Evolutionary conservation across 1,139 yeast species (phyloP).

Genomic region (Suhomyces yuchorum): DNA sequence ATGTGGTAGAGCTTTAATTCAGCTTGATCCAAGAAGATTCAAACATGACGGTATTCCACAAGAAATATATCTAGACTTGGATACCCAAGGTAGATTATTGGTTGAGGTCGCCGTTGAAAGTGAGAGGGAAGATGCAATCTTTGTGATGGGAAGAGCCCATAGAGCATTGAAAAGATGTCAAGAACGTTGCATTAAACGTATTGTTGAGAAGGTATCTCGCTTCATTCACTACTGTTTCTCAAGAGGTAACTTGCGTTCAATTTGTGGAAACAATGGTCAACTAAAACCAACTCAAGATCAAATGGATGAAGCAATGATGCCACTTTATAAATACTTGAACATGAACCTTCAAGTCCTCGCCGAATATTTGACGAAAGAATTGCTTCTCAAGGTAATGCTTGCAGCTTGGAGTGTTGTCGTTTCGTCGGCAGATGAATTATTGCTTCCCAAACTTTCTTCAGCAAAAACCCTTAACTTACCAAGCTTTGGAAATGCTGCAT

Average conservation of each 20-base stretch:
- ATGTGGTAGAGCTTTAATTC: slow-evolving; percentile 67
- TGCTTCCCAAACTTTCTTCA: slow-evolving; percentile 70
- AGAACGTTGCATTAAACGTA: slow-evolving; percentile 62
- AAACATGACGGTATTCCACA: slow-evolving; percentile 70
- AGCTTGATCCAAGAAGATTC: slow-evolving; percentile 65
- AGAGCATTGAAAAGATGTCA: slow-evolving; percentile 63
- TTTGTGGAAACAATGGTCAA: slow-evolving; percentile 54
- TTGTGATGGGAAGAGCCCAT: slow-evolving; percentile 76
- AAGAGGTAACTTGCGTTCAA: slow-evolving; percentile 48
- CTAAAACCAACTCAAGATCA: slow-evolving; percentile 52
- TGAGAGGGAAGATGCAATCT: slow-evolving; percentile 75
- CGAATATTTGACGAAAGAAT: slow-evolving; percentile 56
- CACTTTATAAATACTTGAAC: slow-evolving; percentile 74
- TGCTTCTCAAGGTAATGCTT: slow-evolving; percentile 68
- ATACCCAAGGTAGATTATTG: slow-evolving; percentile 65
- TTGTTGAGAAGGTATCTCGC: slow-evolving; percentile 62
- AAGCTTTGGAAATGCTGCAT: slow-evolving; percentile 8
- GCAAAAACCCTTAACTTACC: slow-evolving; percentile 47
- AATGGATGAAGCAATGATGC: slow-evolving; percentile 69
- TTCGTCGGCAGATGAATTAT: slow-evolving; percentile 60
- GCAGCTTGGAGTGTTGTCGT: slow-evolving; percentile 76
- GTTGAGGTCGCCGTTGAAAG: slow-evolving; percentile 75
- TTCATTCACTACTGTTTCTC: slow-evolving; percentile 47
- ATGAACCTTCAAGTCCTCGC: slow-evolving; percentile 69
- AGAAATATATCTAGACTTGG: slow-evolving; percentile 62